Evolutionary conservation across 495 filamentous ascomycete species (phyloP).

Genomic region (Penicillium egyptiacum): DNA sequence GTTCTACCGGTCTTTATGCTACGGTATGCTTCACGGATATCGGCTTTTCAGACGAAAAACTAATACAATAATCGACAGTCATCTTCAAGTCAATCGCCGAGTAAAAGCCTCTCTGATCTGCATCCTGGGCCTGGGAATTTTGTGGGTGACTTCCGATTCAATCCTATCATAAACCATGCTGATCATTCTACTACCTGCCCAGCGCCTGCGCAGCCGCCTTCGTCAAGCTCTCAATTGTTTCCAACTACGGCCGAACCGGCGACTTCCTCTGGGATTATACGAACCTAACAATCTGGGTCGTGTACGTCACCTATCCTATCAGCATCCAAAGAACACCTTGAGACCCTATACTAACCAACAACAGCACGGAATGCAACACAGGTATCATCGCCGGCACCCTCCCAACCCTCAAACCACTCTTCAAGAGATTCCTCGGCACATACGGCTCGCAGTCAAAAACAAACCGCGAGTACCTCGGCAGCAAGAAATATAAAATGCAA

Average conservation of each 20-base stretch:
- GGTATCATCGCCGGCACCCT: constrained; percentile 47
- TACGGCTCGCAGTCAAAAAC: constrained; percentile 25
- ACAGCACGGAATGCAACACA: constrained; percentile 37
- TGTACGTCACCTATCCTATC: constrained; percentile 13
- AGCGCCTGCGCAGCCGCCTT: constrained; percentile 48
- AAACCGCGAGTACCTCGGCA: constrained; percentile 13
- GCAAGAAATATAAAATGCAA: constrained; percentile 16
- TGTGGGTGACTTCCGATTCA: constrained; percentile 27
- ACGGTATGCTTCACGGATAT: constrained; percentile 12
- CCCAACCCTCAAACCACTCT: constrained; percentile 45
- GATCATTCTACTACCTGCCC: background rate
- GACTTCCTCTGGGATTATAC: constrained; percentile 50
- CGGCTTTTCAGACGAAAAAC: background rate
- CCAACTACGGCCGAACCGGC: constrained; percentile 37
- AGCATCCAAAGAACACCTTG: background rate
- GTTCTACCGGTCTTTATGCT: constrained; percentile 44
- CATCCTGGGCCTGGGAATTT: constrained; percentile 45
- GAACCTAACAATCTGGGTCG: constrained; percentile 26
- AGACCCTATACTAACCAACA: constrained; percentile 4
- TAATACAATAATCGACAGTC: constrained; percentile 25
- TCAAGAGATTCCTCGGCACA: constrained; percentile 29
- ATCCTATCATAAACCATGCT: background rate
- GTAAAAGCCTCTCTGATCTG: constrained; percentile 41
- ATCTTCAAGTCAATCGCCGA: constrained; percentile 44
- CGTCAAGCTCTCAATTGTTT: constrained; percentile 44